A percentile compares a stretch with the other conserved stretches of the same genome.
phyloP scores from a whole-genome alignment of 2,329 filamentous ascomycete genomes.

The Exophiala lecanii-corni region DNA sequence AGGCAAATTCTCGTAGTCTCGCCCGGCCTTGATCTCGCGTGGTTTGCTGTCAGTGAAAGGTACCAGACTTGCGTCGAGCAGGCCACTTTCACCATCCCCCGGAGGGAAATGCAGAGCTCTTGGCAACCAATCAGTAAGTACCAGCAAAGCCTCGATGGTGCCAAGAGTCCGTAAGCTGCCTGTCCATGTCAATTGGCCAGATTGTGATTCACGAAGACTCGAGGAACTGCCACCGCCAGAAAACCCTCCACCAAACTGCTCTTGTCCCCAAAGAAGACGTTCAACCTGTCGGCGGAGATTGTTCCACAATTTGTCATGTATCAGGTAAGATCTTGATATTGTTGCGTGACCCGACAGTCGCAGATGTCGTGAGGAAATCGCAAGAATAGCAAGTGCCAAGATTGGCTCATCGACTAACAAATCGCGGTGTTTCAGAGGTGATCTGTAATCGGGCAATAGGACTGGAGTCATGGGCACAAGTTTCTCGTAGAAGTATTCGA shows the following conservation, averaged over 20 bases:
- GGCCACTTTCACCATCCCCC: conserved; percentile 60
- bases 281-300: conserved; percentile 95
- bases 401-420: conserved; percentile 89
- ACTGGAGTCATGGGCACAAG: conserved; percentile 91
- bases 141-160: conserved; percentile 88
- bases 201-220: conserved; percentile 63
- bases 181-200: conserved; percentile 51
- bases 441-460: conserved; percentile 82
- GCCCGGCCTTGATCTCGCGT: conserved; percentile 29
- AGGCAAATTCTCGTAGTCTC: conserved; percentile 50
- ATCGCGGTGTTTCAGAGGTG: conserved; percentile 71
- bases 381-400: conserved; percentile 82
- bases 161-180: conserved; percentile 83
- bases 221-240: conserved; percentile 61
- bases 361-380: conserved; percentile 84
- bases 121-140: conserved; percentile 96
- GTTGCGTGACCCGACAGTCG: conserved; percentile 74
- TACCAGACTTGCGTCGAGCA: conserved; percentile 65
- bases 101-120: conserved; percentile 88
- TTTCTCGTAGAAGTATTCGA: conserved; percentile 92
- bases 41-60: conserved; percentile 43
- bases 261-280: conserved; percentile 89
- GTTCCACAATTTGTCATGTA: conserved; percentile 93
- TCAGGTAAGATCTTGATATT: conserved; percentile 77
- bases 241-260: conserved; percentile 87